A percentile compares a stretch with the other conserved stretches of the same genome.
phyloP scores from a whole-genome alignment of 805 yeast species.

The Allodekkera sacchari region DNA sequence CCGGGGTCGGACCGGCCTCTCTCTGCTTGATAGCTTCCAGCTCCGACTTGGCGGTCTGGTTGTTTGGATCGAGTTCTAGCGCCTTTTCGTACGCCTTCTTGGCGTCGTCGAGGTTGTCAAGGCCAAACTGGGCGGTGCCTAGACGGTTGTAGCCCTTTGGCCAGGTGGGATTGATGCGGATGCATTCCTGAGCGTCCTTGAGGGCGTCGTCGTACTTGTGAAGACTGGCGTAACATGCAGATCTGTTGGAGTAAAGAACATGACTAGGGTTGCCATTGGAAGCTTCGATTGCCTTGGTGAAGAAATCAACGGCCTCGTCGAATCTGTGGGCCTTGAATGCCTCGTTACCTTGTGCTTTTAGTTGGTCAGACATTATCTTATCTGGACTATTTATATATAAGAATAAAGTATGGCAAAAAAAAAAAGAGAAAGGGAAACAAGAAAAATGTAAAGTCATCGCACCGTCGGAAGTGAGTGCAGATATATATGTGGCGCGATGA shows the following conservation, averaged over 20 bases:
- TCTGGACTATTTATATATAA: not conserved
- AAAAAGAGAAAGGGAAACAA: slow-evolving; percentile 3
- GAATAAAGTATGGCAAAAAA: not conserved
- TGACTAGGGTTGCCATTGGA: slow-evolving; percentile 76
- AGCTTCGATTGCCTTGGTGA: slow-evolving; percentile 80
- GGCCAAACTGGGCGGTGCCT: slow-evolving; percentile 89
- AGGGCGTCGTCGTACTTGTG: slow-evolving; percentile 68
- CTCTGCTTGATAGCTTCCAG: slow-evolving; percentile 50
- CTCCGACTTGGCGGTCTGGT: slow-evolving; percentile 85
- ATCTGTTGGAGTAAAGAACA: slow-evolving; percentile 87
- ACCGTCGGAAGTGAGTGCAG: too few species aligned
- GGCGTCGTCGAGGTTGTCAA: slow-evolving; percentile 72
- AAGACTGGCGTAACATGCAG: slow-evolving; percentile 81
- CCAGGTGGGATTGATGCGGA: slow-evolving; percentile 78
- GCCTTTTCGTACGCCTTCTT: slow-evolving; percentile 66
- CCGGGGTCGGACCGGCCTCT: slow-evolving; percentile 16
- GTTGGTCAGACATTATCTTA: slow-evolving; percentile 51
- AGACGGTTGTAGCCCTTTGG: slow-evolving; percentile 92
- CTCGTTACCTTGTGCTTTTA: slow-evolving; percentile 87
- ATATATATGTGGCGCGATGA: too few species aligned
- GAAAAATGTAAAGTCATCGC: not conserved
- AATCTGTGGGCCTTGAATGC: slow-evolving; percentile 86
- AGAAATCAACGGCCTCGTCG: slow-evolving; percentile 67
- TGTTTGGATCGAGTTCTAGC: slow-evolving; percentile 67
- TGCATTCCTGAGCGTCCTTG: slow-evolving; percentile 78